Conservation (phyloP, 106 monocot species). For the Dioscorea dumetorum region DNA sequence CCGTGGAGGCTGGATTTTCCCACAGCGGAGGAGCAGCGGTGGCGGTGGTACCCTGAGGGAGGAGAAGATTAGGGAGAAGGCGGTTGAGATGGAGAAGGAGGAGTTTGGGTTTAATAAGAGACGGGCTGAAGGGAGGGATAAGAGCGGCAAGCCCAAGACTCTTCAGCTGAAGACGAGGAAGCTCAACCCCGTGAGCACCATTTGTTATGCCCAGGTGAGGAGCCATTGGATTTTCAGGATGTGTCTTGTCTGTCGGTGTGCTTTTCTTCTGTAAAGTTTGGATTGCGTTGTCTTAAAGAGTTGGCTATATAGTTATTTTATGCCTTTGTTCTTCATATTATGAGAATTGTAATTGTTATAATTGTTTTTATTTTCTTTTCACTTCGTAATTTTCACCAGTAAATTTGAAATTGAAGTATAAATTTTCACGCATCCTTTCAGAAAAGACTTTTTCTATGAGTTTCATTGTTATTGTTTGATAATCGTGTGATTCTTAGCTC, state of each 20-base stretch:
- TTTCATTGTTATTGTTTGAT: too few relatives aligned
- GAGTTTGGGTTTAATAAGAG: conserved; percentile 53
- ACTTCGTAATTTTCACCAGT: too few relatives aligned
- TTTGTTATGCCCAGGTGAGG: conserved; percentile 79
- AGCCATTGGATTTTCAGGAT: too few relatives aligned
- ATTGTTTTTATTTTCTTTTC: too few relatives aligned
- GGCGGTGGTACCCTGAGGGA: conserved; percentile 4
- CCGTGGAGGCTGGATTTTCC: too few relatives aligned
- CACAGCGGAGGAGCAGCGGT: conserved; percentile 1
- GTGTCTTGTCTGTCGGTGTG: background rate
- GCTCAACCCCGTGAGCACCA: conserved; percentile 77
- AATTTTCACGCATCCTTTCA: too few relatives aligned
- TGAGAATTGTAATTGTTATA: too few relatives aligned
- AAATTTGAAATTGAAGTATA: too few relatives aligned
- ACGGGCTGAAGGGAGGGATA: conserved; percentile 79
- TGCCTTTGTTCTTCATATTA: too few relatives aligned
- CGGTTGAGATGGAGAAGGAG: conserved; percentile 8
- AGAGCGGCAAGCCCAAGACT: conserved; percentile 26
- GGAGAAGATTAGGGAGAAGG: conserved; percentile 1
- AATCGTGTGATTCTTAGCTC: too few relatives aligned
- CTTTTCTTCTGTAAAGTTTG: background rate
- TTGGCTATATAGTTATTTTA: too few relatives aligned
- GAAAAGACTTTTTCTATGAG: too few relatives aligned
- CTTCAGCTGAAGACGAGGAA: conserved; percentile 71
- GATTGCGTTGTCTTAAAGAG: background rate